Percentiles rank a stretch among this genome's conserved stretches.
Evolutionary conservation across 306 rosid species (phyloP).

Genomic region (Sechiopsis laciniata): DNA sequence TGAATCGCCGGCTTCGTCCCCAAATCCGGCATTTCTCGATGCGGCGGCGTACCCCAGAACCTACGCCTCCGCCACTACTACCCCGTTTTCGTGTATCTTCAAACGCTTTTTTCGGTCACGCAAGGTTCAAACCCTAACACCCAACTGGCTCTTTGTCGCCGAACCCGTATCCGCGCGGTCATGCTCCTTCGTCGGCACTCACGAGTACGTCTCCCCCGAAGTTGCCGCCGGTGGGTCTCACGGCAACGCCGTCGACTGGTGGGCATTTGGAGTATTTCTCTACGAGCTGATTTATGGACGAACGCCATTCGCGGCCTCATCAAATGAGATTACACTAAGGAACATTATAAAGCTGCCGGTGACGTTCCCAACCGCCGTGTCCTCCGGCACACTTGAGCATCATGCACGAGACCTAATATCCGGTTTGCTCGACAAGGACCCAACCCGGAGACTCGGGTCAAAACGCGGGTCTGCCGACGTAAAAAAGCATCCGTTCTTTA

Average conservation of each 20-base stretch:
- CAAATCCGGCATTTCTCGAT: conserved; percentile 24
- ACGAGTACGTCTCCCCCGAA: conserved; percentile 90
- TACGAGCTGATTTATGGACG: conserved; percentile 84
- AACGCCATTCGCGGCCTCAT: conserved; percentile 71
- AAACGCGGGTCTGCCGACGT: conserved; percentile 91
- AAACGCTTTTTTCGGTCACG: conserved; percentile 66
- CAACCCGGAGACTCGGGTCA: conserved; percentile 70
- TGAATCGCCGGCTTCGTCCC: conserved; percentile 47
- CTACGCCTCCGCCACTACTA: neutral
- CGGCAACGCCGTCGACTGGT: conserved; percentile 99
- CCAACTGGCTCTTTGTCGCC: conserved; percentile 80
- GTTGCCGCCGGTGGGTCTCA: conserved; percentile 93
- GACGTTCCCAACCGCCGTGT: conserved; percentile 42
- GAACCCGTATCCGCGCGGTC: conserved; percentile 87
- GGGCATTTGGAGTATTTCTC: conserved; percentile 85
- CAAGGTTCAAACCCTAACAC: conserved; percentile 48
- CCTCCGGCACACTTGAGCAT: conserved; percentile 46
- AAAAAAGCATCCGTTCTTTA: conserved; percentile 69
- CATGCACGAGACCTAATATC: conserved; percentile 69
- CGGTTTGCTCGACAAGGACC: conserved; percentile 57
- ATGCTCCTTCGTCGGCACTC: conserved; percentile 85
- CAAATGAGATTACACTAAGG: conserved; percentile 59
- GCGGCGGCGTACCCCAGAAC: conserved; percentile 31
- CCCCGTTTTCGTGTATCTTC: conserved; percentile 51
- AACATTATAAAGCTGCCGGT: conserved; percentile 62